phyloP scores from a whole-genome alignment of 139 green algal species.

The Coelastrella sp. region DNA sequence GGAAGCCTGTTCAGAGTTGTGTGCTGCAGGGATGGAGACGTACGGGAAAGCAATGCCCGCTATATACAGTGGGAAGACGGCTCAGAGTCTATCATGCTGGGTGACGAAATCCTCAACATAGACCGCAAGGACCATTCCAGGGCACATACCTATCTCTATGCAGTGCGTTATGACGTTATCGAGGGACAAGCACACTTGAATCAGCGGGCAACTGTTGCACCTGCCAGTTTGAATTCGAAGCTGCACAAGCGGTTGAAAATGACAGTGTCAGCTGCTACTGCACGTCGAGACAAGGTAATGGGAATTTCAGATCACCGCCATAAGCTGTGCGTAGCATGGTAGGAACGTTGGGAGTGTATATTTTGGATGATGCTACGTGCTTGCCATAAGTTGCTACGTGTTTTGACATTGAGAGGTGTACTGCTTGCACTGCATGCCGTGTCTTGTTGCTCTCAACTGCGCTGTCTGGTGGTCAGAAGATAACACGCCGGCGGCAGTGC shows the following conservation, averaged over 20 bases:
- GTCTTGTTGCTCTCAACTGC: no score
- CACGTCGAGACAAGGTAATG: conserved; percentile 56
- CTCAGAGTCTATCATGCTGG: conserved; percentile 76
- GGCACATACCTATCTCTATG: conserved; percentile 78
- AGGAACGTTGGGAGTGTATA: neutral
- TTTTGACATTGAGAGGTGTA: no score
- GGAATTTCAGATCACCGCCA: neutral
- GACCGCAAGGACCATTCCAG: conserved; percentile 65
- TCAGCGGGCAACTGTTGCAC: conserved; percentile 74
- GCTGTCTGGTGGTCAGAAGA: neutral
- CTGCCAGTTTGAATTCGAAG: conserved; percentile 70
- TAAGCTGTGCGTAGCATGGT: no score
- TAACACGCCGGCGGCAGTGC: neutral
- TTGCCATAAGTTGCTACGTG: no score
- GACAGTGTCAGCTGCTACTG: conserved; percentile 60
- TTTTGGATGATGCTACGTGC: neutral
- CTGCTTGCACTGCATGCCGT: no score
- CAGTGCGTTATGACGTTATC: conserved; percentile 63
- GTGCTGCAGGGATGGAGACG: neutral
- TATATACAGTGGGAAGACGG: conserved; percentile 88
- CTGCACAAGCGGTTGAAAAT: conserved; percentile 74
- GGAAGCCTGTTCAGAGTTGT: neutral
- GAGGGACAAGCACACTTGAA: conserved; percentile 75
- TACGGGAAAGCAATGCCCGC: conserved; percentile 80
- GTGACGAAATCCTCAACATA: conserved; percentile 84